These are phyloP conservation scores for Geoglossum cookeanum DNA, from an alignment of 2,329 filamentous ascomycete genomes.

Conservation along the genomic window DNA sequence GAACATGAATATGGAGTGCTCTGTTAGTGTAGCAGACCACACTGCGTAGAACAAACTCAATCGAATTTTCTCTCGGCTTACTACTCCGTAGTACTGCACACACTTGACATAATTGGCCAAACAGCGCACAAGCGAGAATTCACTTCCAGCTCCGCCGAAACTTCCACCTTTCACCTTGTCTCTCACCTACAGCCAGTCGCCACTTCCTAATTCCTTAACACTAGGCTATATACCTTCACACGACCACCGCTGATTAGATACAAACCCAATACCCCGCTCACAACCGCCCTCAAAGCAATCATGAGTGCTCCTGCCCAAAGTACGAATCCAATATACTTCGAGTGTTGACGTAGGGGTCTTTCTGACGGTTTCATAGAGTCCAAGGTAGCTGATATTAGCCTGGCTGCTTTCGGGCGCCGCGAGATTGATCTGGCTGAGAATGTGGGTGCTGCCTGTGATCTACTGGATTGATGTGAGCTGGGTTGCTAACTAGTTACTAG, in stretches of 20 bases:
- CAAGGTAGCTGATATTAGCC: slow-evolving; percentile 21
- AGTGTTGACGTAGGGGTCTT: slow-evolving; percentile 8
- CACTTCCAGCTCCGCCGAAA: neutral
- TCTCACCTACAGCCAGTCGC: neutral
- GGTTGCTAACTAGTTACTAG: slow-evolving; percentile 6
- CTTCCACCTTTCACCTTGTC: neutral
- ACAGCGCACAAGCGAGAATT: neutral
- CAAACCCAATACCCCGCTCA: neutral
- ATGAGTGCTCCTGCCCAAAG: slow-evolving; percentile 68
- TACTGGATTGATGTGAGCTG: neutral
- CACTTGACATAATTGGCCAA: neutral
- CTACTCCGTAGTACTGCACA: too few relatives aligned
- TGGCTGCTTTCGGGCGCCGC: slow-evolving; percentile 95
- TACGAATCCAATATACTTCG: slow-evolving; percentile 84
- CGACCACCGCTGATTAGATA: neutral
- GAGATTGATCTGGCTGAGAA: slow-evolving; percentile 95
- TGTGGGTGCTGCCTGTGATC: slow-evolving; percentile 16
- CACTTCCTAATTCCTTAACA: neutral
- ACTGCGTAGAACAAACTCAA: too few relatives aligned
- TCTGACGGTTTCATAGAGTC: slow-evolving; percentile 5
- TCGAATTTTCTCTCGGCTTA: too few relatives aligned
- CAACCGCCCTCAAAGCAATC: slow-evolving; percentile 13
- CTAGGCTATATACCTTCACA: neutral
- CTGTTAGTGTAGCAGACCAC: too few relatives aligned
- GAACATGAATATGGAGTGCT: too few relatives aligned